Base-by-base conservation (phyloP, 192 early-diverging fungal genomes). In the Cetraspora pellucida region DNA sequence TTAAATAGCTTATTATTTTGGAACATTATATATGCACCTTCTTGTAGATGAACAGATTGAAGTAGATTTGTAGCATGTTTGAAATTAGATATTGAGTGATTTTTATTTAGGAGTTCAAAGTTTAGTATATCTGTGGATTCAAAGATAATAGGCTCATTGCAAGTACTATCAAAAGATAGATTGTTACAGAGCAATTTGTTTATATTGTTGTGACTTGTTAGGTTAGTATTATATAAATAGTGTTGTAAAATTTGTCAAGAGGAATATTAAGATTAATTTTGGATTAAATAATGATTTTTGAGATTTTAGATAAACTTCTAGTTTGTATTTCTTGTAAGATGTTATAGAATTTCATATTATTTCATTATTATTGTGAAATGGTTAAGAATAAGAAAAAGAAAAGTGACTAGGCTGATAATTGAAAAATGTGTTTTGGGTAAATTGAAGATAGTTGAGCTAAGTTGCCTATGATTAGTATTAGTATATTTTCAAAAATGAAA, bases 321-420 rank as follows among this genome's bases (percentile, higher is more conserved):
- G 43, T 31, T 66, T 30, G 13, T 44, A 66, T 66, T 66, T 66
- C 30, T 66, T 66, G 64, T 19, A 66, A n/a, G 13, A 66, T 37
- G 10, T 37, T 31, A 25, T 66, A 66, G n/a, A 66, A 66, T 43
- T 65, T 19, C 8, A 66, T 27, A 10, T 66, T 30, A 3, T 31
- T 13, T 37, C 14, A 10, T 37, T 37, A 30, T 5, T 45, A 9
- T 66, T 45, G 8, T 66, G 64, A n/a, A 30, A n/a, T 11, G 31
- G 59, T 76, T 71, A 43, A 37, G 43, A 73, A 10, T 13, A 71
- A 73, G 4, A 21, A 21, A 37, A 44, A 37, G 43, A 66, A 66
- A 2, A 9, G 1, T 52, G 11, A 25, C 47, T 45, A 72, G 30
- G 21, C 21, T 31, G 27, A 13, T 17, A 30, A 45, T 30, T 59